phyloP scores from a whole-genome alignment of 2,329 filamentous ascomycete genomes.

The Talaromyces funiculosus region DNA sequence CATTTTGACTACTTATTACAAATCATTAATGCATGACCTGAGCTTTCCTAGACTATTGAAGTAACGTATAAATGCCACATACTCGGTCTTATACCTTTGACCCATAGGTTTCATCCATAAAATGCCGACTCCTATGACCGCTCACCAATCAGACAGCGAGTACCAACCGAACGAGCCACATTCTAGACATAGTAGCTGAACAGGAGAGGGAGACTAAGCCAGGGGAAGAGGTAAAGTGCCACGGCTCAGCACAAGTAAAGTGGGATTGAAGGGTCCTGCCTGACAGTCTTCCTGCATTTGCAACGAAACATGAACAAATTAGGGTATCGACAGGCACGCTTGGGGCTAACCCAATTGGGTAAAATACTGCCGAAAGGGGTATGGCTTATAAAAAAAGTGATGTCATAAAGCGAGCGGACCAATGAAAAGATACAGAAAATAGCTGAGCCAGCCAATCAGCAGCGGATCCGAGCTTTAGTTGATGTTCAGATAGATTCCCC shows the following conservation, averaged over 20 bases:
- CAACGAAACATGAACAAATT: background rate
- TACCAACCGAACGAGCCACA: background rate
- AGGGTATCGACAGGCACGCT: constrained; percentile 5
- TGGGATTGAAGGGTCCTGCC: background rate
- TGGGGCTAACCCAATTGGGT: background rate
- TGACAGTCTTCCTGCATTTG: background rate
- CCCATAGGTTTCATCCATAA: background rate
- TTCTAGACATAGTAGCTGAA: background rate
- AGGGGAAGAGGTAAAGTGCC: background rate
- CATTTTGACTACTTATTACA: background rate
- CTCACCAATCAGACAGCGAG: background rate
- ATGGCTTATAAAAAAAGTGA: background rate
- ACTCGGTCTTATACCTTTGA: background rate
- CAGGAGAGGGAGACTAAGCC: background rate
- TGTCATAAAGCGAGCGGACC: constrained; percentile 14
- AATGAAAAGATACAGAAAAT: background rate
- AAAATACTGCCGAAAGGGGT: background rate
- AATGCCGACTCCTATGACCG: background rate
- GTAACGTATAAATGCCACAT: background rate
- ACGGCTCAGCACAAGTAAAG: background rate
- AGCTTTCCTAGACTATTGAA: background rate
- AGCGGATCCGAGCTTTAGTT: background rate
- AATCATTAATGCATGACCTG: background rate
- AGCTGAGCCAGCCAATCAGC: background rate
- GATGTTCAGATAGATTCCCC: background rate